Base-by-base conservation (phyloP, 495 filamentous ascomycete genomes). In the Geopyxis carbonaria region DNA sequence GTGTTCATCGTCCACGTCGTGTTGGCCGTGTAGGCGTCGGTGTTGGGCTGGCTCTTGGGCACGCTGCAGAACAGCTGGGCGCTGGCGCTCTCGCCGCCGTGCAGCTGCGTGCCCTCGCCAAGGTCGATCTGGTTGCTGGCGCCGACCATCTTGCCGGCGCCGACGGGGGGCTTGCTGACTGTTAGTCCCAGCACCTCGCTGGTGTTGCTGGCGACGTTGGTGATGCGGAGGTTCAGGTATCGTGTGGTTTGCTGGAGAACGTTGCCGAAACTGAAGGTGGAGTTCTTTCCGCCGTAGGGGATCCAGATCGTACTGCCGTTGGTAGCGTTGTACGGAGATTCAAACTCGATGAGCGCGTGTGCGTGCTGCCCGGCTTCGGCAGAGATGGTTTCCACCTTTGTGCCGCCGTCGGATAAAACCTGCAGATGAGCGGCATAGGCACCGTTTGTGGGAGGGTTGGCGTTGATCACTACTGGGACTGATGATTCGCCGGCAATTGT, bases 91-190 rank as follows among this genome's bases (percentile, higher is more conserved):
- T 46, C 22, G 5, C 53, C 55, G 4, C 61, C 51, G 0, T 40
- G 19, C 8, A 64, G 38, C 21, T 45, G 52, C 1, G 58, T 54
- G 1, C 61, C 61, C 36, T 64, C 61, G 1, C 53, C 56, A 36
- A 53, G 57, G 25, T 37, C 56, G 7, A 56, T 44, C 0, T 46
- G 47, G 35, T 64, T 64, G 5, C 48, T 44, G 2, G 57, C 57
- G 9, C 55, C 58, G 13, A 64, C 35, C 31, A 66, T 57, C 35
- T 57, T 56, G 21, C 53, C 38, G 11, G 56, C 38, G 31, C 62
- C 56, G 39, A 59, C 59, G 30, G 66, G 60, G 1, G 65, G 65
- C 43, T 69, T 69, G 2, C 64, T 66, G 14, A 67, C 59, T 4
- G 66, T 68, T 35, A 70, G 47, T 1, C 58, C 58, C 7, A 70